Evolutionary conservation across 208 protist genomes (phyloP).

Genomic region (Angomonas ambiguus): DNA sequence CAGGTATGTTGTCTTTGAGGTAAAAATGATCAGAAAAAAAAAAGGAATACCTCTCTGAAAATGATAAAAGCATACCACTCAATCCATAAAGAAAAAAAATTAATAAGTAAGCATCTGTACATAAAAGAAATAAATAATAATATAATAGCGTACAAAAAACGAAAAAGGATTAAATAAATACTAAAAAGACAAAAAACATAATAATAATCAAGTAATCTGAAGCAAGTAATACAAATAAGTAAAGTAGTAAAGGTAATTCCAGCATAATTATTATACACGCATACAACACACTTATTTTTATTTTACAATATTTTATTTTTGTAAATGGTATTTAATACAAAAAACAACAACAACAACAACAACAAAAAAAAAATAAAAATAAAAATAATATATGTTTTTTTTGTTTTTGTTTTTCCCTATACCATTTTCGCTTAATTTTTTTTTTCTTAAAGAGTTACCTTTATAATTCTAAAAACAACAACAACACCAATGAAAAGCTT

Average conservation of each 20-base stretch:
- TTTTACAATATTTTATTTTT: no score
- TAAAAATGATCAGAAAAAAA: not conserved
- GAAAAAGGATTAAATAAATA: not conserved
- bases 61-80: no score
- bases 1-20: not conserved
- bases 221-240: not conserved
- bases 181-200: not conserved
- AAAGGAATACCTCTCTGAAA: no score
- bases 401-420: slow-evolving; percentile 9
- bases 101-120: no score
- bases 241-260: not conserved
- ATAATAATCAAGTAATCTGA: not conserved
- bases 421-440: not conserved
- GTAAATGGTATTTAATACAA: no score
- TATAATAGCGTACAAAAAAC: not conserved
- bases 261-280: not conserved
- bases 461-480: no score
- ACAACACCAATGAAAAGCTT: no score
- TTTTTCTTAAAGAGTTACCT: not conserved
- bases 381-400: not conserved
- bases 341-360: slow-evolving; percentile 9
- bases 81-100: no score
- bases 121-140: not conserved
- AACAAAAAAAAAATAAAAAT: slow-evolving; percentile 10
- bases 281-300: not conserved